Base-by-base conservation (phyloP, 768 basidiomycete species). In the Pisolithus tinctorius region DNA sequence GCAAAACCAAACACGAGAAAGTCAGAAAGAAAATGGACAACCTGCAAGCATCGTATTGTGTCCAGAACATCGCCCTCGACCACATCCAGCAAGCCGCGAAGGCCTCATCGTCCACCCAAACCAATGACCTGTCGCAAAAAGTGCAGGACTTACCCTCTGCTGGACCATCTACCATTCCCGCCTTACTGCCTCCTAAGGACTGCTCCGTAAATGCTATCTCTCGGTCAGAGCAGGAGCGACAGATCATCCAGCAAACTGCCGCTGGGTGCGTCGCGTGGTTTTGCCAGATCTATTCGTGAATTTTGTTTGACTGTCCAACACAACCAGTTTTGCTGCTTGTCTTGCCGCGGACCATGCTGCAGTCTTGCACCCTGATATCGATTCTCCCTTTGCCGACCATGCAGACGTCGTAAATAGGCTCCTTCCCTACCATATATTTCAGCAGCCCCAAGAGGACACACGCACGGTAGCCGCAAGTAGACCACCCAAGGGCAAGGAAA, bases 401-500 rank as follows among this genome's bases (percentile, higher is more conserved):
- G 60, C 68, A 5, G 89, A 92, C 61, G 83, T 74, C 3, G 73
- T 89, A 23, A 75, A 79, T n/a, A 77, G 88, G 46, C 72, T 92
- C 20, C 71, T 91, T 20, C 88, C 89, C 0, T 91, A 88, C 59
- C 89, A 92, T 60, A 67, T 91, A 46, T 88, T 84, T 56, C 85
- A 85, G 55, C 84, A 88, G 53, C 88, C 88, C 0, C 68, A 67
- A 51, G 82, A 84, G 42, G 89, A 92, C 56, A 57, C 88, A 56
- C 64, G 69, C 31, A 30, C 58, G 27, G 61, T 72, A 30, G 6
- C 57, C 43, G 38, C 51, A 20, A 48, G 46, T 4, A 61, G 27
- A 25, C 54, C 48, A n/a, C 56, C 63, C 45, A 87, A 87, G 63
- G 82, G 83, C 11, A 88, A 88, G 62, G 75, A 72, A 51, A 87